Base-by-base conservation (phyloP, 2,329 filamentous ascomycete species). In the Leptographium flavum region DNA sequence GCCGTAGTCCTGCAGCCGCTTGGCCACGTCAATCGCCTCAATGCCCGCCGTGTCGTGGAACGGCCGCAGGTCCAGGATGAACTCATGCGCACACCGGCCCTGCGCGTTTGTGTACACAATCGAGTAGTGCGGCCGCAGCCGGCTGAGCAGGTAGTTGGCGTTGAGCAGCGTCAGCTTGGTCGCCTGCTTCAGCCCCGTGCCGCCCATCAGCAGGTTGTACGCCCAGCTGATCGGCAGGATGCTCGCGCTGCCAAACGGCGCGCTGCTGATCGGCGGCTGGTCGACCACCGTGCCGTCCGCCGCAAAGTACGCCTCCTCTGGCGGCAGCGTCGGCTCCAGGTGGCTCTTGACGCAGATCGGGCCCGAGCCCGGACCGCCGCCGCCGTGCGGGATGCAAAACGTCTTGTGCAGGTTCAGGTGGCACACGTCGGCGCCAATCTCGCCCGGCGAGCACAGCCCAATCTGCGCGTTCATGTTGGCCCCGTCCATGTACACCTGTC, bases 391-490 rank as follows among this genome's bases (percentile, higher is more conserved):
- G 57, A 96, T 96, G 61, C 90, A 96, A 71, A 96, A 96, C 3
- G 90, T 96, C 75, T 96, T 96, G 76, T 96, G 90, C 36, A 96
- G 74, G 65, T 96, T 96, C 49, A 96, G 71, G 68, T 95, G 90
- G 73, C 90, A 96, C 33, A 95, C 88, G 60, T 96, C 90, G 27
- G 90, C 90, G 19, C 90, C 90, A 53, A 96, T 94, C 61, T 93
- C 87, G 33, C 90, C 90, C 2, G 90, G 90, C 1, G 87, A 94
- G 68, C 87, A 94, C 11, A 96, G 74, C 13, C 90, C 90, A 52
- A 96, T 95, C 64, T 96, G 90, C 17, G 90, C 90, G 59, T 95
- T 96, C 87, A 95, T 92, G 68, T 96, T 96, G 53, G 90, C 90
- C 40, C 90, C 90, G 60, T 96, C 90, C 90, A 96, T 95, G 70